phyloP scores from a whole-genome alignment of 768 basidiomycete genomes.

The Termitomyces sp. region DNA sequence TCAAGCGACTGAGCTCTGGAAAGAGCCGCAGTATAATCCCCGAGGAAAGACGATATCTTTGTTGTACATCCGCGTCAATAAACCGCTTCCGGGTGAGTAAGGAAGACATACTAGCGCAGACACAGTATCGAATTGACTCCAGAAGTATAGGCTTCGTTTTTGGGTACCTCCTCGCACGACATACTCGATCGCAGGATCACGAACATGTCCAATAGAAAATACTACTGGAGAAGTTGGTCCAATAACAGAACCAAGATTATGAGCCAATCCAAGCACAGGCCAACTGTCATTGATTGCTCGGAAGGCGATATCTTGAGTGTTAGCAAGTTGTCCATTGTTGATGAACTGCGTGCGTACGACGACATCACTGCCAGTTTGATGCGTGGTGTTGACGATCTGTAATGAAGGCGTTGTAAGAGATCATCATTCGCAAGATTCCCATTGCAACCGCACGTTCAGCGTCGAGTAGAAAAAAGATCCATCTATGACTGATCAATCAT shows the following conservation, averaged over 20 bases:
- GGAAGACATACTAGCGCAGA: constrained; percentile 27
- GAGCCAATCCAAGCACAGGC: constrained; percentile 62
- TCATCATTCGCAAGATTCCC: background rate
- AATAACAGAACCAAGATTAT: constrained; percentile 48
- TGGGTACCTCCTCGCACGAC: constrained; percentile 37
- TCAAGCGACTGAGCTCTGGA: constrained; percentile 44
- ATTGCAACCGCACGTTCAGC: constrained; percentile 33
- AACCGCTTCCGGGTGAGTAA: constrained; percentile 26
- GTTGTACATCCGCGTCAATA: background rate
- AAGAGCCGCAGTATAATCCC: constrained; percentile 41
- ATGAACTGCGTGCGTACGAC: constrained; percentile 58
- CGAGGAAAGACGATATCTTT: constrained; percentile 38
- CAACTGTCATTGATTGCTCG: constrained; percentile 53
- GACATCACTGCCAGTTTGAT: constrained; percentile 53
- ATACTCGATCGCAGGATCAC: constrained; percentile 49
- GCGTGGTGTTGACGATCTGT: constrained; percentile 46
- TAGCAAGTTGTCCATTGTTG: constrained; percentile 46
- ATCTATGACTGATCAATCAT: constrained; percentile 32
- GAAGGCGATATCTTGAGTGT: constrained; percentile 53
- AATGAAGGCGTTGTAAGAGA: background rate
- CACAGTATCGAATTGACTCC: constrained; percentile 35
- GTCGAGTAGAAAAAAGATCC: constrained; percentile 63
- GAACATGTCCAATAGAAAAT: constrained; percentile 44
- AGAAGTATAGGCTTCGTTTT: constrained; percentile 40
- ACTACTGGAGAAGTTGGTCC: constrained; percentile 35